Base-by-base conservation (phyloP, 164 flowering plant species). In the Aristolochia californica region DNA sequence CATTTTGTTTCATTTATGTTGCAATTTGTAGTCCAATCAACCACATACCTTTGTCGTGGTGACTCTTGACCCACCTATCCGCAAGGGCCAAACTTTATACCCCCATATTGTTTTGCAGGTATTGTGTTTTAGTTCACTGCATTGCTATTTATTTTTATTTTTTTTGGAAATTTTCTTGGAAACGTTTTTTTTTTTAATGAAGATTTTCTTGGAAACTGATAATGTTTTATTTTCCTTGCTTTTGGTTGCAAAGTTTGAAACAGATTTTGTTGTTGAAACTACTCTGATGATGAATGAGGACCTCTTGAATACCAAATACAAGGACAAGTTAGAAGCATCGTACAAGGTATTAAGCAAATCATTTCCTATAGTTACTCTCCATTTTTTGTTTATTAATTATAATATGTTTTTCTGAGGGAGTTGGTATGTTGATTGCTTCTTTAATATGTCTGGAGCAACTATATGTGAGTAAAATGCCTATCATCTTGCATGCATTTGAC, bases 71-170 rank as follows among this genome's bases (percentile, higher is more conserved):
- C 99, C 99, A 47, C 99, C 99, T 5, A 94, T 94, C 44, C 83
- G 99, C 34, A 94, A 94, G 63, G 99, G 99, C 20, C 97, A 94
- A 72, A 94, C 99, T 28, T 68, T 94, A 70, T 94, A 94, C 66
- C 99, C 99, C 11, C 99, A 94, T 72, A 86, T 94, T 67, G 99
- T 94, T 23, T 53, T 94, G 78, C 99, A 94, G 97, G 99, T 90
- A 79, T 24, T 11, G 21, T 26, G 48, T n/a, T 26, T 62, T 65
- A 21, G 5, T 55, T 51, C 48, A 18, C 20, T 1, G 34, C 40
- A 51, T 34, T 27, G 28, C 40, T 44, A 53, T 20, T 13, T 5
- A 17, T 9, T 40, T 4, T 21, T 20, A 43, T 45, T 43, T n/a
- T n/a, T n/a, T n/a, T n/a, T n/a, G n/a, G n/a, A n/a, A n/a, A n/a